Evolutionary conservation across 2,329 filamentous ascomycete genomes (phyloP).

Genomic region (Bertia moriformis): DNA sequence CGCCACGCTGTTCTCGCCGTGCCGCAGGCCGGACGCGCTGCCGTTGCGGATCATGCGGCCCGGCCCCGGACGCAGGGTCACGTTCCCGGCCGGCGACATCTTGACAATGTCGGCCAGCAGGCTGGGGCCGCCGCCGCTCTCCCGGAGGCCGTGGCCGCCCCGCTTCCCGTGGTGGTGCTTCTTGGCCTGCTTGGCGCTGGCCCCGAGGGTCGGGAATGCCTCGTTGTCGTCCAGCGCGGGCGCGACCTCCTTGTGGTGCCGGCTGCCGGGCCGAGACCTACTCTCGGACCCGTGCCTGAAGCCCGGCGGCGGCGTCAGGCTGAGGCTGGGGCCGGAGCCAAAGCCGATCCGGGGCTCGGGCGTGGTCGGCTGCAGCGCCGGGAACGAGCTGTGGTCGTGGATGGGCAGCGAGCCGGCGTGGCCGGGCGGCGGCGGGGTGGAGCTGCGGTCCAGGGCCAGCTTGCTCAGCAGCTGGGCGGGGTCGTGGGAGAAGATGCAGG

Average conservation of each 20-base stretch:
- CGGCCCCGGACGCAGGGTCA: slow-evolving; percentile 39
- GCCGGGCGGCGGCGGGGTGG: slow-evolving; percentile 47
- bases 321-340: slow-evolving; percentile 34
- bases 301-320: slow-evolving; percentile 53
- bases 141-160: slow-evolving; percentile 67
- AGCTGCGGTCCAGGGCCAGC: slow-evolving; percentile 57
- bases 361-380: slow-evolving; percentile 49
- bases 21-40: slow-evolving; percentile 47
- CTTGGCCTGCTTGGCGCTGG: slow-evolving; percentile 61
- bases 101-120: slow-evolving; percentile 89
- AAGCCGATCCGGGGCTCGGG: slow-evolving; percentile 43
- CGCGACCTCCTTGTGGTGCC: slow-evolving; percentile 48
- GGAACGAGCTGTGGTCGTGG: slow-evolving; percentile 75
- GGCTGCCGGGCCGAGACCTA: slow-evolving; percentile 72
- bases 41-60: slow-evolving; percentile 49
- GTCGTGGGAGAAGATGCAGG: slow-evolving; percentile 94
- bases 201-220: slow-evolving; percentile 79
- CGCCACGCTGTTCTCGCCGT: slow-evolving; percentile 64
- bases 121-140: slow-evolving; percentile 52
- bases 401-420: slow-evolving; percentile 62
- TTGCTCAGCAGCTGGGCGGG: slow-evolving; percentile 74
- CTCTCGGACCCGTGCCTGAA: slow-evolving; percentile 44
- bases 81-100: slow-evolving; percentile 63
- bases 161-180: slow-evolving; percentile 91
- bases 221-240: slow-evolving; percentile 85